Evolutionary conservation across 768 basidiomycete species (phyloP).

Genomic region (Boletus vermiculosoides): DNA sequence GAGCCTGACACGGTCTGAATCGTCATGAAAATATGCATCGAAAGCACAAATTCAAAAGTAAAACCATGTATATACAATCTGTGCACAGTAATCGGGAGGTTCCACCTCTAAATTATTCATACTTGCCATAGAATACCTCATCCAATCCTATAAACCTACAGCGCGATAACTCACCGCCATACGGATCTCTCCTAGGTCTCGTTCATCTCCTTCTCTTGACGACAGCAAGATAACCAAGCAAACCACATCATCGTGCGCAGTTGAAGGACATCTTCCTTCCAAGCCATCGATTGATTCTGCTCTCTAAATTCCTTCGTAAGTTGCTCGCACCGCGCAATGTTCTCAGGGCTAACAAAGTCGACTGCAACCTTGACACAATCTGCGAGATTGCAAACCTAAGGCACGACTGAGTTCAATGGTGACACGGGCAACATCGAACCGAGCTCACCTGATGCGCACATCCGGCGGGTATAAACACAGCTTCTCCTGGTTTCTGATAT

Average conservation of each 20-base stretch:
- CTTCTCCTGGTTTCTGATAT: constrained; percentile 90
- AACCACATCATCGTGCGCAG: constrained; percentile 93
- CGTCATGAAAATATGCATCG: constrained; percentile 9
- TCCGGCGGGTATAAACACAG: constrained; percentile 93
- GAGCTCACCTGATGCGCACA: constrained; percentile 80
- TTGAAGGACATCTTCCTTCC: constrained; percentile 95
- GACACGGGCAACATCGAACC: neutral
- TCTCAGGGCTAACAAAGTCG: constrained; percentile 95
- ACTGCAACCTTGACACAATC: constrained; percentile 95
- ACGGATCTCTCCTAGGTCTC: constrained; percentile 20
- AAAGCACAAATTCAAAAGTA: constrained; percentile 16
- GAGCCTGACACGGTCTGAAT: neutral
- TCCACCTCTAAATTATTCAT: constrained; percentile 30
- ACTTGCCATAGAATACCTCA: constrained; percentile 28
- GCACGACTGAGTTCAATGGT: constrained; percentile 1
- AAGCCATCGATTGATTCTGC: constrained; percentile 82
- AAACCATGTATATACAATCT: constrained; percentile 30
- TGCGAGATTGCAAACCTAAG: constrained; percentile 85
- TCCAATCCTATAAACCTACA: constrained; percentile 25
- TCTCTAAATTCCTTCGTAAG: constrained; percentile 87
- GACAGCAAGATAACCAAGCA: constrained; percentile 74
- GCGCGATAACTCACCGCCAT: constrained; percentile 1
- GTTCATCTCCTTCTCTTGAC: constrained; percentile 44
- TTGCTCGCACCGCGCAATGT: constrained; percentile 80
- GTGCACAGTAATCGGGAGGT: constrained; percentile 19